These are phyloP conservation scores for Ophiostoma australiae DNA, from an alignment of 2,329 filamentous ascomycete genomes.

Conservation along the genomic window DNA sequence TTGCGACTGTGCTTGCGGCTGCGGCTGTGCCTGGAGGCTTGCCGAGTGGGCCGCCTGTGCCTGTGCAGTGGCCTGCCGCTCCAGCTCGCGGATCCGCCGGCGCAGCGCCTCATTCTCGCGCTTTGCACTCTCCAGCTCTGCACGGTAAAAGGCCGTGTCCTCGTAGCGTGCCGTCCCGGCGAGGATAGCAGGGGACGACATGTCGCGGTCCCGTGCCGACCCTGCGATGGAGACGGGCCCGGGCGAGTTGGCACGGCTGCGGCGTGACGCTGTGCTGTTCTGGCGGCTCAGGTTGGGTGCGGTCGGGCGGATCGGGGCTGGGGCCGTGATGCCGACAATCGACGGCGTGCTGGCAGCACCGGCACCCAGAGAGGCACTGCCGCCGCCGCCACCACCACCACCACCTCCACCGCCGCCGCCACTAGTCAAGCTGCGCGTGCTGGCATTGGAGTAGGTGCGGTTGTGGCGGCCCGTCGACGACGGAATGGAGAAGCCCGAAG, in stretches of 20 bases:
- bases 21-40: neutral
- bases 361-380: slow-evolving; percentile 28
- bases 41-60: slow-evolving; percentile 20
- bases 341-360: slow-evolving; percentile 39
- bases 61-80: slow-evolving; percentile 37
- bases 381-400: neutral
- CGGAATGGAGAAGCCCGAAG: slow-evolving; percentile 55
- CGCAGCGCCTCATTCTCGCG: slow-evolving; percentile 60
- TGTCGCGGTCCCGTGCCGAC: slow-evolving; percentile 27
- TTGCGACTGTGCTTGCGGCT: neutral
- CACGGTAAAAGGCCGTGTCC: slow-evolving; percentile 55
- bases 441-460: slow-evolving; percentile 55
- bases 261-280: slow-evolving; percentile 51
- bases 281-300: slow-evolving; percentile 47
- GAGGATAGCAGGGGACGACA: slow-evolving; percentile 51
- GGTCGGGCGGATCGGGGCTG: slow-evolving; percentile 36
- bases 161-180: slow-evolving; percentile 57
- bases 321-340: slow-evolving; percentile 43
- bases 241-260: slow-evolving; percentile 49
- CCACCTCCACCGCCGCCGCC: too few species aligned
- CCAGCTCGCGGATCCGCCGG: slow-evolving; percentile 57
- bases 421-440: slow-evolving; percentile 46
- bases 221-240: slow-evolving; percentile 34
- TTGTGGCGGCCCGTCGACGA: slow-evolving; percentile 47
- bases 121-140: slow-evolving; percentile 58